A percentile compares a stretch with the other conserved stretches of the same genome.
Evolutionary conservation across 2,329 filamentous ascomycete genomes (phyloP).

Genomic region (Shiraia bambusicola): DNA sequence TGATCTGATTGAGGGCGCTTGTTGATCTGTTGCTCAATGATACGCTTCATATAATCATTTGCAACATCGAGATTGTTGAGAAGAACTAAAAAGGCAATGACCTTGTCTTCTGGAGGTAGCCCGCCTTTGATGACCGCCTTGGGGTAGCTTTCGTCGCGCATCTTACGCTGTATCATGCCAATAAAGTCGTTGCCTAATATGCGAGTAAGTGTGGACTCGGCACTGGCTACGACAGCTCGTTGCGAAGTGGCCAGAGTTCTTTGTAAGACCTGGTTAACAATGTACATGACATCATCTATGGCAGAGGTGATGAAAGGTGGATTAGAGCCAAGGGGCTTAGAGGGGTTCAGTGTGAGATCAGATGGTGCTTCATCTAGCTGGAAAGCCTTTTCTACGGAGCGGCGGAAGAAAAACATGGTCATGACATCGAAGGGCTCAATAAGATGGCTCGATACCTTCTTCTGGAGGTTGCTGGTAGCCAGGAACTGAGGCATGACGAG

Average conservation of each 20-base stretch:
- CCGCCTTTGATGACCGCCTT: slow-evolving; percentile 75
- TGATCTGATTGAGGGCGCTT: slow-evolving; percentile 39
- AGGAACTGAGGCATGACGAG: slow-evolving; percentile 73
- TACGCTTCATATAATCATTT: slow-evolving; percentile 85
- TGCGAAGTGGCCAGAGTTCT: slow-evolving; percentile 86
- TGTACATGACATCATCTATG: slow-evolving; percentile 99
- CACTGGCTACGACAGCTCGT: slow-evolving; percentile 71
- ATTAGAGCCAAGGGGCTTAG: slow-evolving; percentile 70
- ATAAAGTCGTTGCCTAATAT: slow-evolving; percentile 89
- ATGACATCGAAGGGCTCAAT: slow-evolving; percentile 83
- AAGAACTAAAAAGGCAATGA: slow-evolving; percentile 85
- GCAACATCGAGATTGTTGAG: slow-evolving; percentile 95
- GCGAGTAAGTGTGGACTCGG: slow-evolving; percentile 75
- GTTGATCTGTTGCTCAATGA: slow-evolving; percentile 69
- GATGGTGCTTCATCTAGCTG: slow-evolving; percentile 87
- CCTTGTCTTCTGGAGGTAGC: slow-evolving; percentile 82
- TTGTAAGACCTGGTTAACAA: slow-evolving; percentile 88
- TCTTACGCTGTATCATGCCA: slow-evolving; percentile 95
- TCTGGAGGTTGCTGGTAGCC: slow-evolving; percentile 73
- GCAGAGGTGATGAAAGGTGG: slow-evolving; percentile 91
- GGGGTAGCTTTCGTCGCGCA: slow-evolving; percentile 94
- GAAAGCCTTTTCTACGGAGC: slow-evolving; percentile 96
- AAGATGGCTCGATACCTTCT: slow-evolving; percentile 75
- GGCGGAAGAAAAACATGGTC: slow-evolving; percentile 94
- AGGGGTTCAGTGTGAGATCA: slow-evolving; percentile 75